Conservation (phyloP, 495 filamentous ascomycete species). For the Hypomontagnella submonticulosa region DNA sequence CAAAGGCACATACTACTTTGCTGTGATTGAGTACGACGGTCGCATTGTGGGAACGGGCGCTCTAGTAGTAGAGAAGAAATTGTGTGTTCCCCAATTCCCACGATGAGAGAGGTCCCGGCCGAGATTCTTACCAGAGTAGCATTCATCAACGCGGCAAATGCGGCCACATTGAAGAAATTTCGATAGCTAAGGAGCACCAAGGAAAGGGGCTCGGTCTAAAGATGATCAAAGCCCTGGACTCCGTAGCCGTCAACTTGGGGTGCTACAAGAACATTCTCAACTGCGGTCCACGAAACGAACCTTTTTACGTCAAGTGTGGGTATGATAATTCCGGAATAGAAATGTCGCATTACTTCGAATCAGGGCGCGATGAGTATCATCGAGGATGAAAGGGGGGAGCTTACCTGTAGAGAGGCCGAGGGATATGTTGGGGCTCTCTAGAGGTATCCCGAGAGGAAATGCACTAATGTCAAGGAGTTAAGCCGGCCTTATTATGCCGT, state of each 20-base stretch:
- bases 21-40: conserved; percentile 73
- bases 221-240: conserved; percentile 86
- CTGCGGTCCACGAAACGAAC: conserved; percentile 71
- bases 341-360: conserved; percentile 94
- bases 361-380: conserved; percentile 45
- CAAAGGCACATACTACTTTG: conserved; percentile 78
- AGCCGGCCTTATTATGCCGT: no score
- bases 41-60: conserved; percentile 82
- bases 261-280: conserved; percentile 77
- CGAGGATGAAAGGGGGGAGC: conserved; percentile 30
- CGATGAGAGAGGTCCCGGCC: neutral
- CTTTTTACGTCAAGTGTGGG: conserved; percentile 92
- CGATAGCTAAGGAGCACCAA: conserved; percentile 83
- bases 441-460: no score
- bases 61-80: conserved; percentile 79
- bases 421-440: no score
- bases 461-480: no score
- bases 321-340: conserved; percentile 87
- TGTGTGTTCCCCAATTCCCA: conserved; percentile 55
- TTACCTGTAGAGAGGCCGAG: no score
- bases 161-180: conserved; percentile 92
- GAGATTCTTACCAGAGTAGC: conserved; percentile 47
- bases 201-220: conserved; percentile 86
- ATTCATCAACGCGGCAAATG: conserved; percentile 72
- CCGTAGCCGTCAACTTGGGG: conserved; percentile 75